These are phyloP conservation scores for Blastobotrys mokoenaii DNA, from an alignment of 805 yeast genomes.

Conservation along the genomic window DNA sequence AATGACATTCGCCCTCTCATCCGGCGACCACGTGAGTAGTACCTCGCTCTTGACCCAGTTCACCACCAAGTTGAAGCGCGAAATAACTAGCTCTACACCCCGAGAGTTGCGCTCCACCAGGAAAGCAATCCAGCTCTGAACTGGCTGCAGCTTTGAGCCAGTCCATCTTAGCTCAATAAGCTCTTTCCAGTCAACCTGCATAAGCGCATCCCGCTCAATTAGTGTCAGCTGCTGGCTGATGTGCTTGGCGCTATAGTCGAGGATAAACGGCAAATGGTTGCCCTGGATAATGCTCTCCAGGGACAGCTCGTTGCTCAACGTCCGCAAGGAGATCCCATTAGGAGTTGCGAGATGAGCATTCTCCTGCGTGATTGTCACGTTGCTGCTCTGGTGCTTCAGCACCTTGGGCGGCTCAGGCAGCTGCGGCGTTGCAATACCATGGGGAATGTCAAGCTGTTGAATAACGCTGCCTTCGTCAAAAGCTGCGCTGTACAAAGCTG, in stretches of 20 bases:
- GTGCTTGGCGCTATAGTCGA: constrained; percentile 57
- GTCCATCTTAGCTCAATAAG: constrained; percentile 71
- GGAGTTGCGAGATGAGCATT: not conserved
- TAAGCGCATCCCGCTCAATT: constrained; percentile 74
- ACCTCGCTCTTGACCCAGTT: constrained; percentile 92
- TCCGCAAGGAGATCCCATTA: not conserved
- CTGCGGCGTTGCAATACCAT: not conserved
- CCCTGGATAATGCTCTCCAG: constrained; percentile 19
- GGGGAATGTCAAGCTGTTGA: not conserved
- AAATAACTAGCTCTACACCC: constrained; percentile 74
- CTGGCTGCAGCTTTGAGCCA: constrained; percentile 48
- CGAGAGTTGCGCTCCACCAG: constrained; percentile 43
- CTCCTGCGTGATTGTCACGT: not conserved
- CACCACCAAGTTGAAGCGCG: constrained; percentile 80
- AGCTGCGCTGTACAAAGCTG: constrained; percentile 14
- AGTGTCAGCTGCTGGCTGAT: constrained; percentile 78
- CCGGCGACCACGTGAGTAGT: constrained; percentile 52
- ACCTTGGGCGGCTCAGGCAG: not conserved
- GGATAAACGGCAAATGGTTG: constrained; percentile 72
- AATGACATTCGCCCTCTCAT: constrained; percentile 59
- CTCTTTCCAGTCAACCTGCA: constrained; percentile 89
- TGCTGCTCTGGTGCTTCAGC: not conserved
- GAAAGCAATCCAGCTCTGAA: constrained; percentile 76
- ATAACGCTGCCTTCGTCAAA: constrained; percentile 10
- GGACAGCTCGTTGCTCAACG: not conserved